Conservation (phyloP, 257 asterid species). For the Thymus quinquecostatus region DNA sequence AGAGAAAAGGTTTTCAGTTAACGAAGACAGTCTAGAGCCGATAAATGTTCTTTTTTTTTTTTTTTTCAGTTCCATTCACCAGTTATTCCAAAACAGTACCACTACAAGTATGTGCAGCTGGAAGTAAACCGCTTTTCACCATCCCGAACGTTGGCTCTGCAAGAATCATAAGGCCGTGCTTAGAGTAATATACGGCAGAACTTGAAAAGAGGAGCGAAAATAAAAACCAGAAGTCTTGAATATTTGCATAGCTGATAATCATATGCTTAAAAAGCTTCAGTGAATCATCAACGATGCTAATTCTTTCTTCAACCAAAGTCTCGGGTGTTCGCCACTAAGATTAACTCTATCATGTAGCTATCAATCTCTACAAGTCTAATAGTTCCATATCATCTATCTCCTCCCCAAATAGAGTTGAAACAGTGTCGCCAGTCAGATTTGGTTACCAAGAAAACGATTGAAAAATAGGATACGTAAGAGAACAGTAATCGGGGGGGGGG, state of each 20-base stretch:
- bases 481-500: no score
- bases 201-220: neutral
- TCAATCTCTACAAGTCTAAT: constrained; percentile 1
- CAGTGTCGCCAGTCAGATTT: neutral
- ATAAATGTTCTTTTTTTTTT: neutral
- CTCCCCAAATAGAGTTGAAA: neutral
- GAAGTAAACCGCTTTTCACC: neutral
- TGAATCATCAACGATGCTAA: neutral
- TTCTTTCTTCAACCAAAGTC: neutral
- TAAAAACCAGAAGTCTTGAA: neutral
- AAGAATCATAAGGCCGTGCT: neutral
- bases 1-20: constrained; percentile 15
- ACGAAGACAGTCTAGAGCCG: constrained; percentile 11
- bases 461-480: no score
- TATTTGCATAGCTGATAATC: neutral
- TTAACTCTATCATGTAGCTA: neutral
- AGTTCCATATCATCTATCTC: neutral
- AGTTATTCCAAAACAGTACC: constrained; percentile 12
- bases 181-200: neutral
- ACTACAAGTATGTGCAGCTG: constrained; percentile 16
- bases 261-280: neutral
- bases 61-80: neutral
- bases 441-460: neutral
- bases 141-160: constrained; percentile 23
- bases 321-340: neutral